phyloP scores from a whole-genome alignment of 2,329 filamentous ascomycete species.

The Hypoxylon sp. region DNA sequence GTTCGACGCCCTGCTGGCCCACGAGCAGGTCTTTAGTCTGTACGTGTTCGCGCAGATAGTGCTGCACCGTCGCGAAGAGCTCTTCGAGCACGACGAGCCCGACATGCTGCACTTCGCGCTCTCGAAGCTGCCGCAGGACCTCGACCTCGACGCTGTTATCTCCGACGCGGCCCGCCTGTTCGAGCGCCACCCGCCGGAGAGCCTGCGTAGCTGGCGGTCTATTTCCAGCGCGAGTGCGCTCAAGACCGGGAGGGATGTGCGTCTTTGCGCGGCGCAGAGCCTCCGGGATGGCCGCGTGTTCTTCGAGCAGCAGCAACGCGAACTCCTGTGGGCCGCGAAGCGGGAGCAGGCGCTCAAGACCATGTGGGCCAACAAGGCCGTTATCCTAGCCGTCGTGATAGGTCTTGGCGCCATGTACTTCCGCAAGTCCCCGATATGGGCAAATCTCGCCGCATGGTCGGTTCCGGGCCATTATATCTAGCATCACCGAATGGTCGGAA shows the following conservation, averaged over 20 bases:
- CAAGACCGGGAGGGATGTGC: slow-evolving; percentile 77
- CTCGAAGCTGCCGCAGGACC: slow-evolving; percentile 84
- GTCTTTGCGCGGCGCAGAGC: slow-evolving; percentile 65
- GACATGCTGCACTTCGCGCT: slow-evolving; percentile 93
- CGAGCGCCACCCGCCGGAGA: slow-evolving; percentile 76
- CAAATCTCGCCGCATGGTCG: slow-evolving; percentile 46
- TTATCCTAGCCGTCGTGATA: slow-evolving; percentile 74
- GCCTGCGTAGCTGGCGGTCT: slow-evolving; percentile 75
- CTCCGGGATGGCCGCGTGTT: slow-evolving; percentile 74
- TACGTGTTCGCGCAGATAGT: slow-evolving; percentile 95
- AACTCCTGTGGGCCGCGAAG: slow-evolving; percentile 76
- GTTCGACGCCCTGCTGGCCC: slow-evolving; percentile 91
- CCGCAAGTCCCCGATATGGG: slow-evolving; percentile 60
- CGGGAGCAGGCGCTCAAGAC: slow-evolving; percentile 63
- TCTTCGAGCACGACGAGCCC: slow-evolving; percentile 85
- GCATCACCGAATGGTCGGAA: slow-evolving; percentile 15
- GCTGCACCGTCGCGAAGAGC: slow-evolving; percentile 80
- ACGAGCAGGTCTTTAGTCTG: slow-evolving; percentile 86
- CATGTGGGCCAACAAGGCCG: slow-evolving; percentile 73
- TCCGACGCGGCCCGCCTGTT: slow-evolving; percentile 73
- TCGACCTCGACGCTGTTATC: slow-evolving; percentile 85
- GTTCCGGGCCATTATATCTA: slow-evolving; percentile 26
- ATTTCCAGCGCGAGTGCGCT: slow-evolving; percentile 84
- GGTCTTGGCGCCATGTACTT: slow-evolving; percentile 77
- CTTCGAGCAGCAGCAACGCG: slow-evolving; percentile 77